Evolutionary conservation across 129 eudicot genomes (phyloP).

Genomic region (Chrysanthemum makinoi): DNA sequence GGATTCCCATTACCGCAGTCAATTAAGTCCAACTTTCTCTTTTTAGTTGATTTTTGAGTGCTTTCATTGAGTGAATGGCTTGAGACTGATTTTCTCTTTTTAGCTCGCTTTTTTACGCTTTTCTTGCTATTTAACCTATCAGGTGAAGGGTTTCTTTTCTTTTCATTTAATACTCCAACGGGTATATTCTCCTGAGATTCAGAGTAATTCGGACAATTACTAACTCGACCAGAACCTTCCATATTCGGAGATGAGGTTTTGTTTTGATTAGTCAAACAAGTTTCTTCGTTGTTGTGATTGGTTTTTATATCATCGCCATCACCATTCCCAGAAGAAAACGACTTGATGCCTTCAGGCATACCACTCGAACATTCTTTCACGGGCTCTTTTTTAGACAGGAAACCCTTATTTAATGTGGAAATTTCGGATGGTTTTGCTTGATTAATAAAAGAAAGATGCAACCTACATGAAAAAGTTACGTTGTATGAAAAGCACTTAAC

Average conservation of each 20-base stretch:
- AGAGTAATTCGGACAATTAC: conserved; percentile 66
- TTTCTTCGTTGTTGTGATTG: conserved; percentile 40
- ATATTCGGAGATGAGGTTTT: conserved; percentile 36
- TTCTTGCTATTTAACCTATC: background rate
- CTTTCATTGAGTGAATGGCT: background rate
- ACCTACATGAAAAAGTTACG: conserved; percentile 32
- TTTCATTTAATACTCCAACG: conserved; percentile 54
- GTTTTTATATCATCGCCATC: conserved; percentile 32
- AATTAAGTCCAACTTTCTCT: conserved; percentile 35
- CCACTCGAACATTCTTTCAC: conserved; percentile 67
- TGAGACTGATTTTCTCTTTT: too few relatives aligned
- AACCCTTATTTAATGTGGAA: conserved; percentile 35
- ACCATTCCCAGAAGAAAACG: conserved; percentile 50
- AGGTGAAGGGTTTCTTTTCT: conserved; percentile 17
- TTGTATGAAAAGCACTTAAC: too few relatives aligned
- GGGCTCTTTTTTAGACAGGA: conserved; percentile 61
- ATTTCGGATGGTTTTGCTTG: conserved; percentile 44
- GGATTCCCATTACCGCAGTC: background rate
- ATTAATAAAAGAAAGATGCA: conserved; percentile 42
- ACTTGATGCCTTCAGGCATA: conserved; percentile 59
- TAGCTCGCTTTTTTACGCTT: too few relatives aligned
- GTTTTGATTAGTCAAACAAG: conserved; percentile 30
- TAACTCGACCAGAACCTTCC: conserved; percentile 37
- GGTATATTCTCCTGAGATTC: conserved; percentile 59
- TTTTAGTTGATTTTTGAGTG: conserved; percentile 9